Conservation (phyloP, 441 rosid genomes). For the Gossypium schwendimanii region DNA sequence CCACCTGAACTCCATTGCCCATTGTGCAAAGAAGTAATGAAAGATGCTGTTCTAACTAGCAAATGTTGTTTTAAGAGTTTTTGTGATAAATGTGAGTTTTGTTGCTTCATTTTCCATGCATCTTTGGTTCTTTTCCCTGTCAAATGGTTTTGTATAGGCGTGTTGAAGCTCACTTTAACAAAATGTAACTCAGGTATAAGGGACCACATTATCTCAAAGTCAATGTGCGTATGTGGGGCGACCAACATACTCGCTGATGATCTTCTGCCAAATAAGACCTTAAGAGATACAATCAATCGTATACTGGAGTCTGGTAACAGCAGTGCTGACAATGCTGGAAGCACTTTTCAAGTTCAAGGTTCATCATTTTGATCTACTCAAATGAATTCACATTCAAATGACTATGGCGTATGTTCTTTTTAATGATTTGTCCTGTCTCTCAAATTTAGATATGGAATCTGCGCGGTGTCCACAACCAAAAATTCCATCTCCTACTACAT, state of each 20-base stretch:
- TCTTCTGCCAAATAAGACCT: conserved; percentile 93
- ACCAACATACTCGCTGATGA: conserved; percentile 86
- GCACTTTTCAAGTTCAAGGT: conserved; percentile 89
- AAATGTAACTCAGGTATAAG: conserved; percentile 65
- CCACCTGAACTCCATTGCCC: conserved; percentile 97
- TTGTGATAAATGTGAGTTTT: conserved; percentile 72
- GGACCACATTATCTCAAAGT: conserved; percentile 71
- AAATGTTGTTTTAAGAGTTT: conserved; percentile 89
- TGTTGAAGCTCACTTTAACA: conserved; percentile 9
- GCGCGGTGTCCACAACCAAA: conserved; percentile 72
- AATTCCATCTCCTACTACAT: conserved; percentile 69
- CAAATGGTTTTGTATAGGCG: background rate
- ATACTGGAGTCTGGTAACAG: conserved; percentile 91
- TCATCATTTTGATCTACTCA: conserved; percentile 16
- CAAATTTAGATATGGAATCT: conserved; percentile 75
- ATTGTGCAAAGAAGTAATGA: conserved; percentile 96
- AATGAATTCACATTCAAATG: background rate
- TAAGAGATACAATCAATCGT: conserved; percentile 90
- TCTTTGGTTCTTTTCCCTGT: background rate
- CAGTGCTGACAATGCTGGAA: conserved; percentile 85
- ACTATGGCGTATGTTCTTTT: background rate
- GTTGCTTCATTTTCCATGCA: background rate
- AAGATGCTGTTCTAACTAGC: conserved; percentile 95
- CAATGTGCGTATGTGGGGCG: conserved; percentile 85
- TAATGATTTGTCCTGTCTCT: conserved; percentile 14